phyloP scores from a whole-genome alignment of 192 early-diverging fungal species.

The Chytriomyces hyalinus region DNA sequence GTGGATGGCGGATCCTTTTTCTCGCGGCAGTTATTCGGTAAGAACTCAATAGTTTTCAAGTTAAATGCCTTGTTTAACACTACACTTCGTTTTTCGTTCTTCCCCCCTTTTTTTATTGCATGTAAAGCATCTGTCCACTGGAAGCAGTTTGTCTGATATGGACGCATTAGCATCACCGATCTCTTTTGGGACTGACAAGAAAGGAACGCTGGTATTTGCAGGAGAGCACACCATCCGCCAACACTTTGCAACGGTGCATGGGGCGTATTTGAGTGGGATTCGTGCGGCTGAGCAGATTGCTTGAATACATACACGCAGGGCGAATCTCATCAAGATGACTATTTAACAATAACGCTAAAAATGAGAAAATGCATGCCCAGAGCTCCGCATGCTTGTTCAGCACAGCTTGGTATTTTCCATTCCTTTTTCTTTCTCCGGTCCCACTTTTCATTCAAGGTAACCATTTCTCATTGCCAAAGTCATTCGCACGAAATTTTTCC shows the following conservation, averaged over 20 bases:
- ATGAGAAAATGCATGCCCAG: too few relatives aligned
- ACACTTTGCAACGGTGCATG: conserved; percentile 19
- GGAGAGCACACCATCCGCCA: not conserved
- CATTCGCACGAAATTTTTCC: too few relatives aligned
- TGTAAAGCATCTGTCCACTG: not conserved
- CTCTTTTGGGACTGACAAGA: not conserved
- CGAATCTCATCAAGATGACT: too few relatives aligned
- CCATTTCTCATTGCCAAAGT: too few relatives aligned
- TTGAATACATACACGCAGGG: too few relatives aligned
- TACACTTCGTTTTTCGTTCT: not conserved
- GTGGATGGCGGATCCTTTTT: not conserved
- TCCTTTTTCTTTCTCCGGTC: too few relatives aligned
- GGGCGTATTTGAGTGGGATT: conserved; percentile 8
- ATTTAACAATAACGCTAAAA: too few relatives aligned
- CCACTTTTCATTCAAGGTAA: too few relatives aligned
- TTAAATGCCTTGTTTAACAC: not conserved
- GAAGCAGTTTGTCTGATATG: not conserved
- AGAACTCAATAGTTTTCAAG: not conserved
- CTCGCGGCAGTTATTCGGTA: conserved; percentile 9
- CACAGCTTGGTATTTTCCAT: too few relatives aligned
- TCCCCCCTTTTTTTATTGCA: not conserved
- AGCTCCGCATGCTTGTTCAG: too few relatives aligned
- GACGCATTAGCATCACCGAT: not conserved
- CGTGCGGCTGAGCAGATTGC: not conserved
- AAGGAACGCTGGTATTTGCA: conserved; percentile 13